Base-by-base conservation (phyloP, 2,329 filamentous ascomycete genomes). In the Xylariaceae sp. region DNA sequence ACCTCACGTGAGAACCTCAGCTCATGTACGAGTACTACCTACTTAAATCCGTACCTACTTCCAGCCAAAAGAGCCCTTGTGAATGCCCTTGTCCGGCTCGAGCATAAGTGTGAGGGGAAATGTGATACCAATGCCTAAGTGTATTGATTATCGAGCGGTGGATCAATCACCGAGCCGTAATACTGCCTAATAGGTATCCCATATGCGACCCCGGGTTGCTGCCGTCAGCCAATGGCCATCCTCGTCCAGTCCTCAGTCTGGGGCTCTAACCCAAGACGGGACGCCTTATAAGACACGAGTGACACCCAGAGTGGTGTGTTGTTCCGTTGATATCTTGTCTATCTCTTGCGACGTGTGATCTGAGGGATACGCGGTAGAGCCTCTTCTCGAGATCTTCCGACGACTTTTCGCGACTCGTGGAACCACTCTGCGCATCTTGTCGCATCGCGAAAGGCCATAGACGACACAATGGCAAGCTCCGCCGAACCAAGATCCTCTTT, bases 401-500 rank as follows among this genome's bases (percentile, higher is more conserved):
- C 9, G 48, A 9, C 47, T 49, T 23, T 44, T 47, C 30, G 37
- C 13, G 30, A 39, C 37, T n/a, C 35, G 56, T 64, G 62, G 57
- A 56, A 30, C 4, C 49, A 56, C 42, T 49, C 4, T 15, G 50
- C 35, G 48, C 23, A 55, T 35, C 44, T 23, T 49, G 56, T 44
- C 34, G 58, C 50, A 62, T 47, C 57, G 18, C 48, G 56, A 15
- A 58, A 59, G 56, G 55, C 50, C 23, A 1, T 51, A 34, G 37
- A 60, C 13, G 60, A 57, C 5, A 17, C 56, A 7, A 53, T 59
- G 56, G 45, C 58, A 35, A 60, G 54, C 44, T 54, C 61, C 39
- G 56, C 54, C 37, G 63, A 61, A 23, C 64, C 53, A 48, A 45
- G 23, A 15, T 64, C 61, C 18, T 61, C 53, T 10, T 60, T 59